Evolutionary conservation across 495 filamentous ascomycete genomes (phyloP).

Genomic region (Daldinia loculata): DNA sequence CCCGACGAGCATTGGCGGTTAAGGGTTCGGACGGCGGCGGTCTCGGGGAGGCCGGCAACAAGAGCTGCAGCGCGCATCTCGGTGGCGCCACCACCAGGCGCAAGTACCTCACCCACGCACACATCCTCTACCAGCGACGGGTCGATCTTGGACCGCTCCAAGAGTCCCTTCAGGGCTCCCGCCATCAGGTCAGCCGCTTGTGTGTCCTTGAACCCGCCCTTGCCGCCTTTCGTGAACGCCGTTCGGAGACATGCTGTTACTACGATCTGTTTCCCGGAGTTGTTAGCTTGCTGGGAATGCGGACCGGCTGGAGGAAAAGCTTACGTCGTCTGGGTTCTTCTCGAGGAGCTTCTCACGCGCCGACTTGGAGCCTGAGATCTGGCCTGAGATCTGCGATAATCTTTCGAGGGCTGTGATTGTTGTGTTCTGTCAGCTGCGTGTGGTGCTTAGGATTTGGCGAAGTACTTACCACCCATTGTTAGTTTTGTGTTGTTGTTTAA

Average conservation of each 20-base stretch:
- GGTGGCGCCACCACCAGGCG: conserved; percentile 93
- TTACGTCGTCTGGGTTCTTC: conserved; percentile 62
- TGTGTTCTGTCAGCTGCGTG: conserved; percentile 16
- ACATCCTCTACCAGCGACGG: conserved; percentile 88
- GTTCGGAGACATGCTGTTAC: conserved; percentile 93
- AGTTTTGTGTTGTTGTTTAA: conserved; percentile 1
- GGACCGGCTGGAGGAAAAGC: conserved; percentile 14
- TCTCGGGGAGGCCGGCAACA: conserved; percentile 89
- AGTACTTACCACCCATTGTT: conserved; percentile 46
- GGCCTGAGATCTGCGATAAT: conserved; percentile 56
- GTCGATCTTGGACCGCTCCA: conserved; percentile 86
- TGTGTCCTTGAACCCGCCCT: conserved; percentile 96
- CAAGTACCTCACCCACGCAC: conserved; percentile 87
- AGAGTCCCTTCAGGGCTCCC: conserved; percentile 80
- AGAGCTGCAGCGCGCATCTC: conserved; percentile 94
- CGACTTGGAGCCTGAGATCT: conserved; percentile 54
- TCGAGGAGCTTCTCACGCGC: conserved; percentile 57
- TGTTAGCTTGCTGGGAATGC: conserved; percentile 15
- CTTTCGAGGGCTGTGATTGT: conserved; percentile 54
- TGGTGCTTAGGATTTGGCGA: not conserved
- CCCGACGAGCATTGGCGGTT: conserved; percentile 94
- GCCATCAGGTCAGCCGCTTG: conserved; percentile 83
- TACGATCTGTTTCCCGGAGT: conserved; percentile 69
- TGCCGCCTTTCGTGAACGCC: conserved; percentile 89
- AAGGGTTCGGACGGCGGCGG: conserved; percentile 79